Base-by-base conservation (phyloP, 371 early-diverging fungal genomes). In the Capillidium heterosporum region DNA sequence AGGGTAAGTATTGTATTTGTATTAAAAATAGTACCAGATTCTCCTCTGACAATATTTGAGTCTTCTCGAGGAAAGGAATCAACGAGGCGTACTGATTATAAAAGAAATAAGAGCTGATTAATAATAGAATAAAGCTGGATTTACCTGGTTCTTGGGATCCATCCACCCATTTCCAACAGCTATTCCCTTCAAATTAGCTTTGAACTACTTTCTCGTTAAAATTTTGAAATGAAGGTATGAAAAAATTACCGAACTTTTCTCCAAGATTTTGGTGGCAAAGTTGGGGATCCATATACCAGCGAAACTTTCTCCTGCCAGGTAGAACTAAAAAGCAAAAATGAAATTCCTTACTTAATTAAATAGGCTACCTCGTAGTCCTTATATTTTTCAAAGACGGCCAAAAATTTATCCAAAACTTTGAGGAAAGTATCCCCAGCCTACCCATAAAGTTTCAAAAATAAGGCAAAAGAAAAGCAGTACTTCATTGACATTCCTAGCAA, bases 91-190 rank as follows among this genome's bases (percentile, higher is more conserved):
- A 81, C 76, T 74, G 65, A 39, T 56, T 41, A 24, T 49, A 17
- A 47, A 28, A 13, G n/a, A 50, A 31, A 35, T 11, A 54, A 29
- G 24, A 32, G 19, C 15, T 40, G n/a, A n/a, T 24, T 11, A 27
- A 24, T 48, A 15, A 27, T 43, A 17, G 17, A 15, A 44, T 15
- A 8, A 17, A 15, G 26, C 15, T 7, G 11, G 11, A 17, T 40
- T 52, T 71, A 83, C 87, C 74, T 85, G 87, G 44, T 75, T 73
- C 15, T 67, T 26, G 0, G 89, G 81, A 41, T 88, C 87, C 4
- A 89, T 84, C 91, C 91, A 91, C 19, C 90, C 90, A 62, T 89
- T 91, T 10, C 89, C 89, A 57, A 91, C 83, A 13, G 75, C 71
- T 1, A 86, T 28, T 1, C 89, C 88, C 56, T 74, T 63, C 4